Percentiles rank a stretch among this genome's conserved stretches.
These are phyloP conservation scores for Cordyceps tenuipes DNA, from an alignment of 2,329 filamentous ascomycete genomes.

Conservation along the genomic window DNA sequence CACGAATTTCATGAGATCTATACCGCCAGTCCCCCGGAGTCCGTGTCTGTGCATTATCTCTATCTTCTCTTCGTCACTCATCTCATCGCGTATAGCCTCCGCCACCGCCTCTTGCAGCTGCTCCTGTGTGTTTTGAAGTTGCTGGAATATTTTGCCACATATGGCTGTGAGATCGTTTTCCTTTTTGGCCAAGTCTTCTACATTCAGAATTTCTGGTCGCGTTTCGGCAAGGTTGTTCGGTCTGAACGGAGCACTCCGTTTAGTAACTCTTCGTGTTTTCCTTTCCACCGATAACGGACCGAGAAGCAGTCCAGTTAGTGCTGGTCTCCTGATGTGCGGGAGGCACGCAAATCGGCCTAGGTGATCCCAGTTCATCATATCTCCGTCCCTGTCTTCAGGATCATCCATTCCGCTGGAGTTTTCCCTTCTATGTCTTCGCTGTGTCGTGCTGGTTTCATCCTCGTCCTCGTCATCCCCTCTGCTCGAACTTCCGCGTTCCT, in stretches of 20 bases:
- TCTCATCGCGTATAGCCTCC: constrained; percentile 36
- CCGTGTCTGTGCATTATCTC: constrained; percentile 56
- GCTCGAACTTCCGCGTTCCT: constrained; percentile 43
- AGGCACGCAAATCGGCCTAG: constrained; percentile 72
- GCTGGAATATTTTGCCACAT: constrained; percentile 64
- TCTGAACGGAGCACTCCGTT: constrained; percentile 63
- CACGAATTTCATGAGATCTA: constrained; percentile 78
- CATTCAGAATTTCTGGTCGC: constrained; percentile 67
- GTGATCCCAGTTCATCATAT: constrained; percentile 78
- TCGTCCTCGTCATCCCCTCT: constrained; percentile 42
- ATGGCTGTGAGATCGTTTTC: constrained; percentile 72
- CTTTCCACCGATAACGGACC: constrained; percentile 87
- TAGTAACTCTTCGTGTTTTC: constrained; percentile 60
- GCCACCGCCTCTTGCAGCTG: constrained; percentile 39
- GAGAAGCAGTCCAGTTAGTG: constrained; percentile 74
- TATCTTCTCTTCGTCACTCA: constrained; percentile 36
- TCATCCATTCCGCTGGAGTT: constrained; percentile 32
- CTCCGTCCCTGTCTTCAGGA: constrained; percentile 52
- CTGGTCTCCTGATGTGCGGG: constrained; percentile 63
- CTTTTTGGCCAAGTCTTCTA: constrained; percentile 66
- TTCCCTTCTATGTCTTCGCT: constrained; percentile 17
- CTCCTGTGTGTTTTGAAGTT: constrained; percentile 44
- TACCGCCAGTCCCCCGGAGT: constrained; percentile 59
- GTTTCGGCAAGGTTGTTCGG: constrained; percentile 61
- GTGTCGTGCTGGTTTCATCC: constrained; percentile 35